Percentiles rank a stretch among this genome's conserved stretches.
Conservation (phyloP, 2,329 filamentous ascomycete species). For the Claviceps humidiphila region DNA sequence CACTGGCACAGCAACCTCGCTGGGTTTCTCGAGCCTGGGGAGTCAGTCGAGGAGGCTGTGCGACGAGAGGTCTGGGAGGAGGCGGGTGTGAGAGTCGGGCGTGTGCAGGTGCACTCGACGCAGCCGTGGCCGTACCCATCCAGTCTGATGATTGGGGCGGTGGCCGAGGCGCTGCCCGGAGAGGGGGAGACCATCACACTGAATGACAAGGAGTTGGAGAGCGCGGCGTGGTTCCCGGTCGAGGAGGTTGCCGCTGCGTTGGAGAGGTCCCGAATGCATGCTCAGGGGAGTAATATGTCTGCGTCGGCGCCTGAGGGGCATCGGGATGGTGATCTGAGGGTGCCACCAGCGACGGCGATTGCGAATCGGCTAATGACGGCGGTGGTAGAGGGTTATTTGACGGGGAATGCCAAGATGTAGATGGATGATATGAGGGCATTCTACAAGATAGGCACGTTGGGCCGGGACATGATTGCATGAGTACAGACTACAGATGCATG, state of each 20-base stretch:
- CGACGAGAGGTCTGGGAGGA: conserved; percentile 80
- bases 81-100: conserved; percentile 60
- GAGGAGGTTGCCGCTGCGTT: conserved; percentile 72
- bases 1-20: conserved; percentile 83
- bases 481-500: not conserved
- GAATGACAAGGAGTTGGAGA: conserved; percentile 83
- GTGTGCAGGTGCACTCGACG: conserved; percentile 69
- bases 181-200: conserved; percentile 68
- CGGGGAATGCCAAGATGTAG: conserved; percentile 35
- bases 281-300: conserved; percentile 48
- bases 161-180: conserved; percentile 66
- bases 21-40: conserved; percentile 74
- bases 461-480: no score
- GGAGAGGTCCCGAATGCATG: conserved; percentile 43
- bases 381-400: conserved; percentile 62
- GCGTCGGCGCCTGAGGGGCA: conserved; percentile 52
- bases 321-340: conserved; percentile 60
- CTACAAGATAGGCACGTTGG: not conserved
- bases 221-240: conserved; percentile 75
- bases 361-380: conserved; percentile 77
- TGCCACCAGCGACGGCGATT: conserved; percentile 83
- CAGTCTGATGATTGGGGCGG: conserved; percentile 74
- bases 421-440: not conserved
- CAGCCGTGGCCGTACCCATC: conserved; percentile 83
- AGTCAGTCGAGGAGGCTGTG: conserved; percentile 75